Evolutionary conservation across 202 grass and related monocot genomes (phyloP).

Genomic region (Digitaria exilis): DNA sequence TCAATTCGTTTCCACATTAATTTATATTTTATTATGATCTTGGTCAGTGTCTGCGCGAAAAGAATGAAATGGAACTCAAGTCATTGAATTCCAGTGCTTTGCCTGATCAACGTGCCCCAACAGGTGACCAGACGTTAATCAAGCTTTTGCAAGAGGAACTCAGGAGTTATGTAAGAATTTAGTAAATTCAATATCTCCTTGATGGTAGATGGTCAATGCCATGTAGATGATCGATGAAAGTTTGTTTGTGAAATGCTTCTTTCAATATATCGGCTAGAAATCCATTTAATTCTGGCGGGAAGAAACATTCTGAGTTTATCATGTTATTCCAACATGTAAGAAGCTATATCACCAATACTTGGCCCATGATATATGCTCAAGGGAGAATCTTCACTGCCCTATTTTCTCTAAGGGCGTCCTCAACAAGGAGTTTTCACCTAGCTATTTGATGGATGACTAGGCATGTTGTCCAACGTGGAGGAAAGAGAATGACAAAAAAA

Average conservation of each 20-base stretch:
- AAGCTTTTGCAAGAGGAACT: slow-evolving; percentile 84
- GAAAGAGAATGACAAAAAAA: too few species aligned
- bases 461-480: too few species aligned
- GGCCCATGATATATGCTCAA: slow-evolving; percentile 20
- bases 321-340: slow-evolving; percentile 1
- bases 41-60: slow-evolving; percentile 60
- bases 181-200: slow-evolving; percentile 3
- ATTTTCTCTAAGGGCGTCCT: too few species aligned
- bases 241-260: slow-evolving; percentile 23
- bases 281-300: neutral
- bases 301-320: neutral
- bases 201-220: slow-evolving; percentile 25
- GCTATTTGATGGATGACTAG: too few species aligned
- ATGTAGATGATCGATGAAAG: slow-evolving; percentile 16
- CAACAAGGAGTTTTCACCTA: too few species aligned
- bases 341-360: neutral
- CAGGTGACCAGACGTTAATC: slow-evolving; percentile 80
- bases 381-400: neutral
- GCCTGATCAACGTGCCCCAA: slow-evolving; percentile 44
- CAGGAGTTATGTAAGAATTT: slow-evolving; percentile 69
- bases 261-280: neutral
- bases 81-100: slow-evolving; percentile 47
- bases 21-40: slow-evolving; percentile 47
- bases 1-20: slow-evolving; percentile 36
- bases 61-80: slow-evolving; percentile 62